Conservation (phyloP, 345 rosid species). For the Mercurialis annua region DNA sequence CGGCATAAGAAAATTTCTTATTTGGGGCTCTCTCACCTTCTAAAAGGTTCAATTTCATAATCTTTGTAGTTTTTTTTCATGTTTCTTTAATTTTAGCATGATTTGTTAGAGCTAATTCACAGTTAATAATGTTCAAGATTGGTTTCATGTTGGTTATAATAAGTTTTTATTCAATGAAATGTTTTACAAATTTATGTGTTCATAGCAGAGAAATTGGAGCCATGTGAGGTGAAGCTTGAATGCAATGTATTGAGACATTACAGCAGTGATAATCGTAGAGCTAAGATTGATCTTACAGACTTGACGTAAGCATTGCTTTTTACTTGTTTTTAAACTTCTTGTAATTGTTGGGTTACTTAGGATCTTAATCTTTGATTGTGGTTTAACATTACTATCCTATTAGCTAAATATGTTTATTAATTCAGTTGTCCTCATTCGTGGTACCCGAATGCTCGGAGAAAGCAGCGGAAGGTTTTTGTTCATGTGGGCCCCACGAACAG, state of each 20-base stretch:
- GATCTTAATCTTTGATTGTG: neutral
- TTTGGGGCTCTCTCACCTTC: conserved; percentile 44
- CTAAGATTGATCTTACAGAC: conserved; percentile 64
- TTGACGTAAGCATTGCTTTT: conserved; percentile 54
- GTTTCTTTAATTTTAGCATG: conserved; percentile 7
- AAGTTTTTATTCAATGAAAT: neutral
- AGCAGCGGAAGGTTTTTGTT: conserved; percentile 70
- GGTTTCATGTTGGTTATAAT: neutral
- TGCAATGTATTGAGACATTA: conserved; percentile 35
- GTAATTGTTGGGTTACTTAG: neutral
- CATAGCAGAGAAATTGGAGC: conserved; percentile 40
- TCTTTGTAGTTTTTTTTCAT: neutral
- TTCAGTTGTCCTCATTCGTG: conserved; percentile 78
- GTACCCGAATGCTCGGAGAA: conserved; percentile 80
- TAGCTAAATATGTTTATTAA: conserved; percentile 11
- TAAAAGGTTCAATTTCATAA: conserved; percentile 52
- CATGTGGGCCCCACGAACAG: conserved; percentile 97
- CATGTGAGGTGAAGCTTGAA: conserved; percentile 36
- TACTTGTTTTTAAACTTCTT: neutral
- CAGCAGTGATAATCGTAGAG: conserved; percentile 25
- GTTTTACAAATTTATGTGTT: neutral
- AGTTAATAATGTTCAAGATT: too few relatives aligned
- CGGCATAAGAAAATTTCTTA: conserved; percentile 51
- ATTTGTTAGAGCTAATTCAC: too few relatives aligned
- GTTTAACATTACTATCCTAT: neutral